Conservation (phyloP, 2,329 filamentous ascomycete species). For the Xylaria sp. region DNA sequence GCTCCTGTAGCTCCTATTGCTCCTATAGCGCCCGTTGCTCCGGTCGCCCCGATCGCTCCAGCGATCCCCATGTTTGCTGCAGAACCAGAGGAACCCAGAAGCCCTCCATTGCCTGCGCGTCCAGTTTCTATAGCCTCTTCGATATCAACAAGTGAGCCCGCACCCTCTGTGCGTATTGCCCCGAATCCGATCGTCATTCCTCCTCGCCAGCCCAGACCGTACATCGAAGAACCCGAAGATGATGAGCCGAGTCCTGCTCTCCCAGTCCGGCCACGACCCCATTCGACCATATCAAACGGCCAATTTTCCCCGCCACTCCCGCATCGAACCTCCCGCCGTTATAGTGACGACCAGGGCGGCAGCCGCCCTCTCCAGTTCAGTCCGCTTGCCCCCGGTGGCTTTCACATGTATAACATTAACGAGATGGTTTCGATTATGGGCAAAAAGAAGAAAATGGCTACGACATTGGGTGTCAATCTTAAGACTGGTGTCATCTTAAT, state of each 20-base stretch:
- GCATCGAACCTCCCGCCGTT: constrained; percentile 34
- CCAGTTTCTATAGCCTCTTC: constrained; percentile 26
- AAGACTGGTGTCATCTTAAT: constrained; percentile 85
- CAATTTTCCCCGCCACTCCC: constrained; percentile 27
- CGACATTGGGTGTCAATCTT: constrained; percentile 90
- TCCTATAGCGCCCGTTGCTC: too few species aligned
- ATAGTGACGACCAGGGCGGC: constrained; percentile 11
- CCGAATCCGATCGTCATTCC: constrained; percentile 48
- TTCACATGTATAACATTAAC: constrained; percentile 93
- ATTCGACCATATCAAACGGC: constrained; percentile 25
- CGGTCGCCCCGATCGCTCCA: constrained; percentile 33
- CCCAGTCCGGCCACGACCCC: constrained; percentile 33
- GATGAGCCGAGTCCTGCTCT: constrained; percentile 50
- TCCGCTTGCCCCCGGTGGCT: constrained; percentile 66
- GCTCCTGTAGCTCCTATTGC: too few species aligned
- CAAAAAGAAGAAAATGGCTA: constrained; percentile 96
- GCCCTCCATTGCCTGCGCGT: constrained; percentile 38
- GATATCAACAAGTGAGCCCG: constrained; percentile 41
- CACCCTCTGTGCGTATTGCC: constrained; percentile 34
- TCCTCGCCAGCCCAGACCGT: constrained; percentile 52
- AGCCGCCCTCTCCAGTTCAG: constrained; percentile 31
- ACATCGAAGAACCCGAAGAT: constrained; percentile 61
- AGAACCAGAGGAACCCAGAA: constrained; percentile 35
- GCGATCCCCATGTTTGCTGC: constrained; percentile 35
- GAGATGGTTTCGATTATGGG: constrained; percentile 97